Percentiles rank a stretch among this genome's conserved stretches.
These are phyloP conservation scores for Tetracladium marchalianum DNA, from an alignment of 495 filamentous ascomycete species.

Conservation along the genomic window DNA sequence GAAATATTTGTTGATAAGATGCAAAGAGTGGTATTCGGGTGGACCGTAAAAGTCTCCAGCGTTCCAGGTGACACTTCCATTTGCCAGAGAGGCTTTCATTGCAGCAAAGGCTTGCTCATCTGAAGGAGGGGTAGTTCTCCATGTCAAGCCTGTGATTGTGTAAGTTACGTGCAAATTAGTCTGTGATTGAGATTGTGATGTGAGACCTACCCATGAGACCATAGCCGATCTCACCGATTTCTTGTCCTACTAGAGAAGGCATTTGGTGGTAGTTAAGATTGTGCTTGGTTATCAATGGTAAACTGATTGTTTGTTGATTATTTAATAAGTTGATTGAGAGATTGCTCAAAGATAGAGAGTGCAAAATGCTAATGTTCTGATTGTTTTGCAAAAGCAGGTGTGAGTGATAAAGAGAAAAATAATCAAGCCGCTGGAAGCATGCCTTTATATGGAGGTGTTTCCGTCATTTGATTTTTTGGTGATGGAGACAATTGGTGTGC, in stretches of 20 bases:
- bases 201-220: conserved; percentile 42
- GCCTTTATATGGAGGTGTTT: too few relatives aligned
- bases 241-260: conserved; percentile 38
- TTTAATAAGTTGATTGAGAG: too few relatives aligned
- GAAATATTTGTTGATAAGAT: conserved; percentile 57
- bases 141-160: conserved; percentile 53
- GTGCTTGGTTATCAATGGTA: too few relatives aligned
- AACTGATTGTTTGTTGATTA: too few relatives aligned
- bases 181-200: not conserved
- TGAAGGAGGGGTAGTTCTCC: conserved; percentile 48
- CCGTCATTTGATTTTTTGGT: too few relatives aligned
- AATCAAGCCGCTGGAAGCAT: too few relatives aligned
- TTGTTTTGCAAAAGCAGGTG: too few relatives aligned
- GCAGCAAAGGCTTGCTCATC: conserved; percentile 56
- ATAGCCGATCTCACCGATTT: conserved; percentile 45
- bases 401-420: too few relatives aligned
- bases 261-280: conserved; percentile 19
- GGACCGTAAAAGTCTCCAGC: conserved; percentile 74
- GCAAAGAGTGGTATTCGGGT: conserved; percentile 55
- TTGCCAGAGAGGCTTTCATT: conserved; percentile 54
- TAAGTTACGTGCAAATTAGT: not conserved
- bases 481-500: too few relatives aligned
- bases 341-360: too few relatives aligned
- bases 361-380: too few relatives aligned
- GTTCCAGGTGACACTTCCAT: conserved; percentile 66